Base-by-base conservation (phyloP, 345 rosid species). In the Pistacia vera region DNA sequence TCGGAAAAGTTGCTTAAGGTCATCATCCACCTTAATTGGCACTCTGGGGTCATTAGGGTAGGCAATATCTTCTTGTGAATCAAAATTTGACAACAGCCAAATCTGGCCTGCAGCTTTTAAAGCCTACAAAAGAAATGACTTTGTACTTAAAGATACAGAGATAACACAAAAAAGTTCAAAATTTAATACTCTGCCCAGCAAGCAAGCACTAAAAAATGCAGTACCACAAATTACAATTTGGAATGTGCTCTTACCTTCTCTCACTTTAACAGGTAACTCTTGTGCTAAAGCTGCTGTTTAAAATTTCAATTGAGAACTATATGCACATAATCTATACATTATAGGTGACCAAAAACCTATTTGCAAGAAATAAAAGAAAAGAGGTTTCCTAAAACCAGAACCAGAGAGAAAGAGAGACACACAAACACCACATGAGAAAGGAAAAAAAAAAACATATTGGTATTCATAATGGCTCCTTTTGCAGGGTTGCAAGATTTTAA, bases 21-120 rank as follows among this genome's bases (percentile, higher is more conserved):
- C 93, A 52, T 90, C 92, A 36, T 90, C 92, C 73, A 88, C 92
- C 74, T 81, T 87, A 44, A 90, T 87, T 28, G 86, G 83, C 10
- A 79, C 77, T 82, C 87, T 90, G 41, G 95, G 94, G 75, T 95
- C 92, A 64, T 95, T 90, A 0, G 98, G 97, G 66, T 90, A 93
- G 25, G 94, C 98, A 55, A 91, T 84, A 63, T 95, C 91, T 76
- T 89, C 97, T 67, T 89, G 90, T 0, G 94, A 86, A 64, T 93
- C 93, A 2, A 89, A 87, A 75, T 86, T 91, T 7, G 93, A 88
- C 44, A 94, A 80, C 61, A 92, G 81, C 95, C 92, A 92, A 67
- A 94, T 87, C 67, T 86, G 82, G 46, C 87, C 85, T 1, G 83
- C 85, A 75, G 89, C 89, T 86, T 89, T 90, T 77, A 91, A 33